Conservation (phyloP, 768 basidiomycete species). For the Tremella yokohamensis region DNA sequence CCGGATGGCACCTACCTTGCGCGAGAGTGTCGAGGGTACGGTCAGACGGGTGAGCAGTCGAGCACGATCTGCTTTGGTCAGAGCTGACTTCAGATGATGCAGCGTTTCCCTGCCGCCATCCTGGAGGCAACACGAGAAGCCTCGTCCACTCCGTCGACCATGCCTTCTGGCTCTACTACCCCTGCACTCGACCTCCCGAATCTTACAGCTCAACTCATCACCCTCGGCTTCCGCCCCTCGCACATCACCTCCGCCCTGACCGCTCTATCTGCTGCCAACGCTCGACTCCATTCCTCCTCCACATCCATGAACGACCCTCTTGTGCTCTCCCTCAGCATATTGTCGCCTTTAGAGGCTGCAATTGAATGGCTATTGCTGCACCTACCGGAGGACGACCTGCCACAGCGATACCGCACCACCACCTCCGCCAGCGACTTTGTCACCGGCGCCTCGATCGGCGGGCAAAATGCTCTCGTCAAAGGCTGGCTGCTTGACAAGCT, state of each 20-base stretch:
- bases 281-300: conserved; percentile 54
- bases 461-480: conserved; percentile 56
- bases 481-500: conserved; percentile 79
- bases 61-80: background rate
- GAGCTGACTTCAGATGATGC: conserved; percentile 44
- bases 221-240: conserved; percentile 63
- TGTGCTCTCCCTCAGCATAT: conserved; percentile 54
- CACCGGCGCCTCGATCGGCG: conserved; percentile 37
- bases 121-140: conserved; percentile 48
- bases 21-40: conserved; percentile 75
- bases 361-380: conserved; percentile 81
- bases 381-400: conserved; percentile 82
- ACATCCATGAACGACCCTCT: conserved; percentile 61
- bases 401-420: conserved; percentile 52
- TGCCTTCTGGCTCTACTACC: conserved; percentile 26
- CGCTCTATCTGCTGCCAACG: conserved; percentile 35
- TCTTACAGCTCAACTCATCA: conserved; percentile 59
- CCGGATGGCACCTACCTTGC: conserved; percentile 69
- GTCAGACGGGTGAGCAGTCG: conserved; percentile 64
- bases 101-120: conserved; percentile 49
- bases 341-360: conserved; percentile 68
- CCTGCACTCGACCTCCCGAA: conserved; percentile 53
- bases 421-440: conserved; percentile 49
- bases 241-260: conserved; percentile 60
- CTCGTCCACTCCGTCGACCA: conserved; percentile 22